Evolutionary conservation across 148 eudicot genomes (phyloP).

Genomic region (Agrostemma githago): DNA sequence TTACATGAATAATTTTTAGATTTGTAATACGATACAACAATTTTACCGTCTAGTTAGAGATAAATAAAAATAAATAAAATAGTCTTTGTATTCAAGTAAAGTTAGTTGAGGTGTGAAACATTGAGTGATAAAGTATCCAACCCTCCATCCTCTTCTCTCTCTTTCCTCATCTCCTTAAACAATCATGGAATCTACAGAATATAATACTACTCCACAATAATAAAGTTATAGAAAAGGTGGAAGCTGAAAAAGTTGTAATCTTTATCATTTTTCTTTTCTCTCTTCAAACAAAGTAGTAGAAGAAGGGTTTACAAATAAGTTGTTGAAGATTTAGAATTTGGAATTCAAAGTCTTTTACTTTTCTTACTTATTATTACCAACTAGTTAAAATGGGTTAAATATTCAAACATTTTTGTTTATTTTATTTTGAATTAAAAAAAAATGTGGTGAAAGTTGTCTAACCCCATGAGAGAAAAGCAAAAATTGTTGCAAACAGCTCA

Average conservation of each 20-base stretch:
- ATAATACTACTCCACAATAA: constrained; percentile 29
- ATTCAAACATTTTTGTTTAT: not conserved
- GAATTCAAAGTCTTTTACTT: constrained; percentile 16
- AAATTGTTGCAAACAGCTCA: constrained; percentile 22
- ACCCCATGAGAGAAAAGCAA: constrained; percentile 40
- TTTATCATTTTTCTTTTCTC: not conserved
- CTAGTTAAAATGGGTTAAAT: not conserved
- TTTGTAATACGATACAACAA: too few relatives aligned
- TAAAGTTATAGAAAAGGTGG: constrained; percentile 22
- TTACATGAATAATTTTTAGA: too few relatives aligned
- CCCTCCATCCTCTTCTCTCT: constrained; percentile 12
- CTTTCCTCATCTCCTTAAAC: constrained; percentile 24
- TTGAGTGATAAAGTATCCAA: constrained; percentile 63
- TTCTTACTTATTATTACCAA: too few relatives aligned
- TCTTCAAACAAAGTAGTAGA: constrained; percentile 24
- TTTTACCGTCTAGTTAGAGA: too few relatives aligned
- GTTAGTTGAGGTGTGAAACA: constrained; percentile 55
- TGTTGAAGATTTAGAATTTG: not conserved
- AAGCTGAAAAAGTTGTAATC: constrained; percentile 21
- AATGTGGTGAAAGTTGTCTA: constrained; percentile 14
- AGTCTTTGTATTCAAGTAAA: constrained; percentile 72
- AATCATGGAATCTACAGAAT: constrained; percentile 25
- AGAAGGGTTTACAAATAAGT: not conserved
- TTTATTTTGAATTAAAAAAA: not conserved
- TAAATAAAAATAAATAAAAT: constrained; percentile 12